Evolutionary conservation across 768 basidiomycete genomes (phyloP).

Genomic region (Lentinula guzmanii): DNA sequence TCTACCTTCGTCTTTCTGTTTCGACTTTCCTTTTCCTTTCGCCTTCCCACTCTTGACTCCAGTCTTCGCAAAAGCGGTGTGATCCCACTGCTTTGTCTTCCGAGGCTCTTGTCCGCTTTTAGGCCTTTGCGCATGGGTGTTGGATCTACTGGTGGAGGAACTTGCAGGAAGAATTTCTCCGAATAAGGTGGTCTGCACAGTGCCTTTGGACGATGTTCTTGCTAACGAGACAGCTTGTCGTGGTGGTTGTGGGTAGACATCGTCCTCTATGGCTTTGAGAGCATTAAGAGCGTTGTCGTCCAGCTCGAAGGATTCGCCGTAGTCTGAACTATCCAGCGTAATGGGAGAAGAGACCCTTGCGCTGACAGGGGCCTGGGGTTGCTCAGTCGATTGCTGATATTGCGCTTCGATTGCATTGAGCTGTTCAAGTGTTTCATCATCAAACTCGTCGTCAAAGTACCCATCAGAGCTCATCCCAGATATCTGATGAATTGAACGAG

Average conservation of each 20-base stretch:
- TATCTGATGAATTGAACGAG: background rate
- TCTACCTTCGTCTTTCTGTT: conserved; percentile 31
- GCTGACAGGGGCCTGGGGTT: conserved; percentile 9
- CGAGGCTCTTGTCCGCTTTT: conserved; percentile 27
- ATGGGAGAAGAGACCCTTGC: conserved; percentile 12
- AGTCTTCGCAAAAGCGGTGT: conserved; percentile 79
- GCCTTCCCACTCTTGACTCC: conserved; percentile 53
- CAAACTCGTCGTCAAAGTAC: conserved; percentile 63
- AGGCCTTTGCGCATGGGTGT: conserved; percentile 27
- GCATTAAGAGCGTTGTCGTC: conserved; percentile 53
- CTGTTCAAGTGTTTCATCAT: conserved; percentile 52
- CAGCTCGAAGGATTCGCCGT: conserved; percentile 42
- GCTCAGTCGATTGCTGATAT: conserved; percentile 21
- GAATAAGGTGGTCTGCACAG: conserved; percentile 59
- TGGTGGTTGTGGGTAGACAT: conserved; percentile 35
- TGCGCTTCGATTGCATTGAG: conserved; percentile 71
- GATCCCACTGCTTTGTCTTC: conserved; percentile 87
- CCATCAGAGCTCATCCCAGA: conserved; percentile 68
- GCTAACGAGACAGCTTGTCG: conserved; percentile 32
- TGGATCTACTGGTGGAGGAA: conserved; percentile 26
- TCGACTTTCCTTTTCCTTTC: conserved; percentile 46
- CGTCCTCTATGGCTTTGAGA: conserved; percentile 48
- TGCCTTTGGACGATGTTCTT: conserved; percentile 27
- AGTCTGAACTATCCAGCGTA: conserved; percentile 8
- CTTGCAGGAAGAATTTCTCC: conserved; percentile 45